Evolutionary conservation across 805 yeast species (phyloP).

Genomic region (Maudiozyma barnettii): DNA sequence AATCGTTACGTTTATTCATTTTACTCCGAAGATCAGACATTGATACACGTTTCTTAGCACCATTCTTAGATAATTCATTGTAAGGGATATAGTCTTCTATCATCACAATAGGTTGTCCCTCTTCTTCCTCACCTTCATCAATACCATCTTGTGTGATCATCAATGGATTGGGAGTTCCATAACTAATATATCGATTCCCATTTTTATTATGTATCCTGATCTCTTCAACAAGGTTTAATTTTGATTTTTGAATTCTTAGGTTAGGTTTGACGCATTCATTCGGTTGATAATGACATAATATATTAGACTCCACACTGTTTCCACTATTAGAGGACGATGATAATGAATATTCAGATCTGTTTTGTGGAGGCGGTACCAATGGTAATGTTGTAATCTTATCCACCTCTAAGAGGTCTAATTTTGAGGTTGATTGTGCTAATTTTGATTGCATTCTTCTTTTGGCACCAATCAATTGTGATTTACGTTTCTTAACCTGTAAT

Average conservation of each 20-base stretch:
- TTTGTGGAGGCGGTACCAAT: conserved; percentile 20
- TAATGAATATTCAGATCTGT: not conserved
- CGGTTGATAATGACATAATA: no score
- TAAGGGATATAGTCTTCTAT: conserved; percentile 25
- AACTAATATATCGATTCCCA: conserved; percentile 12
- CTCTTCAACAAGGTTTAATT: conserved; percentile 11
- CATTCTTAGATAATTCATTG: conserved; percentile 3
- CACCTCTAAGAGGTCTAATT: conserved; percentile 25
- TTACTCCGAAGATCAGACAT: conserved; percentile 22
- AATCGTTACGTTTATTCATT: conserved; percentile 13
- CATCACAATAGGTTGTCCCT: conserved; percentile 19
- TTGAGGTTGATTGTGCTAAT: conserved; percentile 19
- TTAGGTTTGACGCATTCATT: no score
- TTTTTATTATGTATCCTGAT: conserved; percentile 12
- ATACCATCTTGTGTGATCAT: not conserved
- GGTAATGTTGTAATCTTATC: conserved; percentile 24
- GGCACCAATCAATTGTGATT: conserved; percentile 22
- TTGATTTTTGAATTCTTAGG: not conserved
- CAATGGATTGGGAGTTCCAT: conserved; percentile 3
- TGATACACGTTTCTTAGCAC: conserved; percentile 17
- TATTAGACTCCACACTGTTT: not conserved
- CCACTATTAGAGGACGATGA: not conserved
- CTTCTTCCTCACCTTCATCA: conserved; percentile 4
- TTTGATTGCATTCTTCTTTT: conserved; percentile 14
- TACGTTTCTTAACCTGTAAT: conserved; percentile 14